These are phyloP conservation scores for Tolypocladium inflatum DNA, from an alignment of 2,329 filamentous ascomycete genomes.

Conservation along the genomic window DNA sequence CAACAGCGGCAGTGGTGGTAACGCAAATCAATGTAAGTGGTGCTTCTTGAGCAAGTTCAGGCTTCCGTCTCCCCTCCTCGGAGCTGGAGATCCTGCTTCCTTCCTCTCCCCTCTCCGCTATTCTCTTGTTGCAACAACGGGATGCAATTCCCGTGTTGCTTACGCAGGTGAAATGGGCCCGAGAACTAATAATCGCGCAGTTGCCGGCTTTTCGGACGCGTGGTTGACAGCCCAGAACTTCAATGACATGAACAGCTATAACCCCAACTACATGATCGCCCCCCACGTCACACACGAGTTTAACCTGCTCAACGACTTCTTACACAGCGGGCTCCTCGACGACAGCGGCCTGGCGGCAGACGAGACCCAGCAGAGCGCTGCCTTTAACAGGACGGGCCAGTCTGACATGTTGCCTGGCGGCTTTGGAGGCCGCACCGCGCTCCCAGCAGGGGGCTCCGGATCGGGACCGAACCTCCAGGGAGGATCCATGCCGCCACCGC, in stretches of 20 bases:
- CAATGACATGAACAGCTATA: conserved; percentile 89
- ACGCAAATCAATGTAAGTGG: conserved; percentile 66
- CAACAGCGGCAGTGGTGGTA: conserved; percentile 43
- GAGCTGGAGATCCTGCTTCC: not conserved
- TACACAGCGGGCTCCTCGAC: conserved; percentile 85
- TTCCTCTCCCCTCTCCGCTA: conserved; percentile 1
- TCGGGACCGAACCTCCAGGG: conserved; percentile 12
- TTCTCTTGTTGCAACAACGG: not conserved
- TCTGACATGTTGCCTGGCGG: conserved; percentile 36
- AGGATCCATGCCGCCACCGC: conserved; percentile 37
- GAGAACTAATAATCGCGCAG: conserved; percentile 30
- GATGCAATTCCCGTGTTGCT: not conserved
- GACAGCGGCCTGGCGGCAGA: conserved; percentile 65
- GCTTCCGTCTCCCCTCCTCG: not conserved
- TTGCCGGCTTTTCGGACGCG: conserved; percentile 71
- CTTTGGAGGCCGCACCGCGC: conserved; percentile 32
- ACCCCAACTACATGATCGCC: conserved; percentile 87
- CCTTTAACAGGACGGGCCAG: conserved; percentile 30
- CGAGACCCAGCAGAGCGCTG: conserved; percentile 42
- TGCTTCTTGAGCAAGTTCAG: conserved; percentile 10
- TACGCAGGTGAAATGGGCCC: not conserved
- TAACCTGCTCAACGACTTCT: conserved; percentile 91
- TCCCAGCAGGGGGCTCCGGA: conserved; percentile 9
- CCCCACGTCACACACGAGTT: conserved; percentile 95
- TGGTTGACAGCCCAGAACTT: conserved; percentile 75